phyloP scores from a whole-genome alignment of 225 moss, liverwort and hornwort genomes.

The Straminergon stramineum region DNA sequence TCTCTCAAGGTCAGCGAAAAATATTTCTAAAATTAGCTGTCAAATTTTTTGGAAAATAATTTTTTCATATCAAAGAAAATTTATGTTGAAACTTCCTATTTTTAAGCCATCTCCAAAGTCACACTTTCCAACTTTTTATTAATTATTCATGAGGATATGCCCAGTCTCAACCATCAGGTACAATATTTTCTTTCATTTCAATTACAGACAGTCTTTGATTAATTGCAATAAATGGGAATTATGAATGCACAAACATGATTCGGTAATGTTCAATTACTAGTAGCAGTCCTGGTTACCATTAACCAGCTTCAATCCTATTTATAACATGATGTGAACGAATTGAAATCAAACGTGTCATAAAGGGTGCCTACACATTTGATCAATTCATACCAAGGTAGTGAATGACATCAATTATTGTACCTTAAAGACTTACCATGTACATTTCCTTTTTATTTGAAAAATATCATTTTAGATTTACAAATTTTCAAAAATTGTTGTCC shows the following conservation, averaged over 20 bases:
- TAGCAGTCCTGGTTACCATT: background rate
- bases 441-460: background rate
- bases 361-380: background rate
- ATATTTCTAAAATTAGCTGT: background rate
- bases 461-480: too few relatives aligned
- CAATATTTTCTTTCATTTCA: background rate
- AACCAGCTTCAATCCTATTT: background rate
- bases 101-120: too few relatives aligned
- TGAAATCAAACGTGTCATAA: background rate
- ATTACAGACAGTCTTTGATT: too few relatives aligned
- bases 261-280: background rate
- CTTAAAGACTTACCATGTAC: background rate
- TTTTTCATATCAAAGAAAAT: background rate
- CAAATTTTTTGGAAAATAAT: fast-evolving
- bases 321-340: background rate
- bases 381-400: too few relatives aligned
- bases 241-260: background rate
- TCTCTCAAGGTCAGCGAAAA: background rate
- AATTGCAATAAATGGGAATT: background rate
- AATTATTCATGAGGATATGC: background rate
- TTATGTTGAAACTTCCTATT: background rate
- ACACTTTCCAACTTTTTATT: background rate
- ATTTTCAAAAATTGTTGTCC: background rate
- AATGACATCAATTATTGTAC: background rate
- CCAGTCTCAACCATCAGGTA: fast-evolving